These are phyloP conservation scores for Boletus insuetus DNA, from an alignment of 768 basidiomycete species.

Conservation along the genomic window DNA sequence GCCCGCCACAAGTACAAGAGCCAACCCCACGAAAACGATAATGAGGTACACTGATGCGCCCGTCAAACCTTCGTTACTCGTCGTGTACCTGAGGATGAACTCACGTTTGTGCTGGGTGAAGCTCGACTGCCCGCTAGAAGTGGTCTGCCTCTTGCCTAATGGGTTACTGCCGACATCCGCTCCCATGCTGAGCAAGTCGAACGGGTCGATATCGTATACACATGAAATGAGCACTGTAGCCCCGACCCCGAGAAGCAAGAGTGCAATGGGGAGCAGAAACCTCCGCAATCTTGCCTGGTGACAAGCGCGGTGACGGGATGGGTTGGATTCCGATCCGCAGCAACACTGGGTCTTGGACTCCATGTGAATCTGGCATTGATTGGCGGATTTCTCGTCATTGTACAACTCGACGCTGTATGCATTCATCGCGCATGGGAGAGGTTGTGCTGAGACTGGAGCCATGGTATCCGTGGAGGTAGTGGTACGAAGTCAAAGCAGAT, in stretches of 20 bases:
- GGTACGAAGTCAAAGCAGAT: not conserved
- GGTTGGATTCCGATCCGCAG: constrained; percentile 18
- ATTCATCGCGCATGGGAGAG: constrained; percentile 24
- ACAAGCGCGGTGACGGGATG: constrained; percentile 30
- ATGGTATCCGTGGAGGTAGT: constrained; percentile 22
- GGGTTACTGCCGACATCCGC: constrained; percentile 30
- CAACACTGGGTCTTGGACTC: constrained; percentile 17
- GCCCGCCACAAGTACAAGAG: constrained; percentile 50
- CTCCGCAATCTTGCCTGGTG: constrained; percentile 32
- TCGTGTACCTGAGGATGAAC: constrained; percentile 10
- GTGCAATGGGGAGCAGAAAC: constrained; percentile 35
- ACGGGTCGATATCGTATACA: constrained; percentile 23
- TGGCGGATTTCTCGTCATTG: constrained; percentile 15
- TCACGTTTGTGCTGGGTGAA: constrained; percentile 45
- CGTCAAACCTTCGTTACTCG: not conserved
- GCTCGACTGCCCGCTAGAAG: constrained; percentile 16
- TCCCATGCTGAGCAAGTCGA: constrained; percentile 21
- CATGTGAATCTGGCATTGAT: constrained; percentile 26
- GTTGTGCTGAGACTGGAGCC: constrained; percentile 29
- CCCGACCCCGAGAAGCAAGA: constrained; percentile 32
- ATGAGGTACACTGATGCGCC: constrained; percentile 53
- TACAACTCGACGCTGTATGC: constrained; percentile 4
- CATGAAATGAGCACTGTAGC: constrained; percentile 34
- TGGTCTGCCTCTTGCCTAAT: constrained; percentile 27
- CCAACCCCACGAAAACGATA: constrained; percentile 60